Base-by-base conservation (phyloP, 257 asterid genomes). In the Verbascum thapsus region DNA sequence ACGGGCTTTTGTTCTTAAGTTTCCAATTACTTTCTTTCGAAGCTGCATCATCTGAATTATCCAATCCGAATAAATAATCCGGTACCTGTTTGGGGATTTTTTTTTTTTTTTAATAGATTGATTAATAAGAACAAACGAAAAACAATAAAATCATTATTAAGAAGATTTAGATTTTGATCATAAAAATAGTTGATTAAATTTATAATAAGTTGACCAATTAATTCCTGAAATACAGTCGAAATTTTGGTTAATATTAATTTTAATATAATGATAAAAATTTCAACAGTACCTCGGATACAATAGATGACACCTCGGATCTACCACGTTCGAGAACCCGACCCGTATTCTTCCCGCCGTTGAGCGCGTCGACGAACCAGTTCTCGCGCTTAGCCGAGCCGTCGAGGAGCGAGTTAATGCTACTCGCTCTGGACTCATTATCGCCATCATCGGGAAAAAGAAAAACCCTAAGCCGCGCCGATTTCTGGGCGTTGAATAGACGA, bases 311-410 rank as follows among this genome's bases (percentile, higher is more conserved):
- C 74, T 91, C 96, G 0, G 96, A 88, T 39, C 95, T 78, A 45
- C 90, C 96, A 5, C 95, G 95, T 37, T 91, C 96, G 67, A 88
- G 82, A 50, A 61, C 69, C 49, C 73, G 42, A 0, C 71, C 88
- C 5, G 75, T 56, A 38, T 78, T 78, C 30, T 71, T 64, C 5
- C 95, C 85, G 13, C 95, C 95, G 60, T 91, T 88, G 10, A 91
- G 90, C 12, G 95, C 91, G 73, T 88, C 96, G 23, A 84, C 60
- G 69, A 91, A 91, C 96, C 98, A 91, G 69, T 66, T 86, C 82
- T 88, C 86, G 22, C 95, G 90, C 88, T 83, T 88, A 38, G 71
- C 77, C 16, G 96, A 91, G 70, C 98, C 98, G 77, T 84, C 90
- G 7, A 91, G 98, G 39, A 91, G 85, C 1, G 98, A 84, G 78